Conservation (phyloP, 2,329 filamentous ascomycete genomes). For the Thielaviopsis populi region DNA sequence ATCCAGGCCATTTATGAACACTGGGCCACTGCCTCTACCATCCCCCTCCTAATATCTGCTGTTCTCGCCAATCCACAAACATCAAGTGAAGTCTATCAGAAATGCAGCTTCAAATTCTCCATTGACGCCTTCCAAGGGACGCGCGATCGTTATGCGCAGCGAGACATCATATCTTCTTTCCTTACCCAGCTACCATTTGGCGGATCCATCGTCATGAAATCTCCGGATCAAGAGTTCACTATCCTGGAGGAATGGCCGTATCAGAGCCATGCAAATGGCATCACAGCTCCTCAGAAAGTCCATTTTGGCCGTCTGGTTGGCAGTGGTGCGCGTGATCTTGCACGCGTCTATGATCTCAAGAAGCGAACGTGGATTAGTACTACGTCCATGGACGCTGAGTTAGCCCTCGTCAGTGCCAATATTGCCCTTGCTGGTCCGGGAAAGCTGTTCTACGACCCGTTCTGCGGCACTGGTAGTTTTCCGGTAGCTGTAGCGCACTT, state of each 20-base stretch:
- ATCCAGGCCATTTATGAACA: slow-evolving; percentile 74
- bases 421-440: slow-evolving; percentile 69
- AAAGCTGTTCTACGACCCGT: slow-evolving; percentile 84
- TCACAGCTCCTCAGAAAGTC: slow-evolving; percentile 22
- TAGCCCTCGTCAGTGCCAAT: slow-evolving; percentile 83
- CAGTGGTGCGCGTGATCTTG: slow-evolving; percentile 48
- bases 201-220: slow-evolving; percentile 62
- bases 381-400: slow-evolving; percentile 92
- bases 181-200: slow-evolving; percentile 54
- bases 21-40: slow-evolving; percentile 59
- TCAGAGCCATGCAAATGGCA: slow-evolving; percentile 39
- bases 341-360: slow-evolving; percentile 73
- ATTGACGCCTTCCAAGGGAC: slow-evolving; percentile 72
- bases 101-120: slow-evolving; percentile 63
- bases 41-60: slow-evolving; percentile 50
- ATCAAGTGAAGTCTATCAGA: slow-evolving; percentile 35
- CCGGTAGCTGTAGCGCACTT: slow-evolving; percentile 82
- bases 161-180: slow-evolving; percentile 70
- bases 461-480: slow-evolving; percentile 90
- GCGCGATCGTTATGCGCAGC: slow-evolving; percentile 45
- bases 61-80: neutral
- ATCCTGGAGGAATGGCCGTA: slow-evolving; percentile 70
- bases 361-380: slow-evolving; percentile 88
- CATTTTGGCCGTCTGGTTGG: slow-evolving; percentile 62
- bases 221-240: slow-evolving; percentile 58